Percentiles rank a stretch among this genome's conserved stretches.
Evolutionary conservation across 2,329 filamentous ascomycete genomes (phyloP).

Genomic region (Trichoderma gracile): DNA sequence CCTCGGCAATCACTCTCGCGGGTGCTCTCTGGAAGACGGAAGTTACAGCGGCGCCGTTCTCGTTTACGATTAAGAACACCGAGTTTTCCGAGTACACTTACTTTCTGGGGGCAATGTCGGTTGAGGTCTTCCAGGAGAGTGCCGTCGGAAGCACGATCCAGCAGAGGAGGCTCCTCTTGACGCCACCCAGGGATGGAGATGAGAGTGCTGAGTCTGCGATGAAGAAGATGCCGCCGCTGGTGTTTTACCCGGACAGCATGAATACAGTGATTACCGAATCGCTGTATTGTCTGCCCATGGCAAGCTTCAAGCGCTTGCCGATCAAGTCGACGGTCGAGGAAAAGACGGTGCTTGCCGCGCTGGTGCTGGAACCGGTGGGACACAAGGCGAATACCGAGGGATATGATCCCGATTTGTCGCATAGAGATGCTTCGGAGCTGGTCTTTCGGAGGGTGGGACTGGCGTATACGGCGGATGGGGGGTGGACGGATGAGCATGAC

Average conservation of each 20-base stretch:
- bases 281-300: constrained; percentile 9
- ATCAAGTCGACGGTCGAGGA: constrained; percentile 9
- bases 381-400: constrained; percentile 15
- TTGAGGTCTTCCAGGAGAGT: constrained; percentile 1
- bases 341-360: constrained; percentile 8
- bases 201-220: neutral
- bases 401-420: constrained; percentile 9
- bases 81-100: constrained; percentile 19
- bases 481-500: constrained; percentile 7
- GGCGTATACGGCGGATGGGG: constrained; percentile 21
- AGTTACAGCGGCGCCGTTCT: neutral
- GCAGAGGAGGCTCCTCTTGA: neutral
- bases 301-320: constrained; percentile 20
- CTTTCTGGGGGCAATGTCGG: constrained; percentile 19
- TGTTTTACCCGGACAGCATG: constrained; percentile 19
- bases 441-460: constrained; percentile 20
- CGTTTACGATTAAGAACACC: constrained; percentile 11
- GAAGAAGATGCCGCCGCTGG: constrained; percentile 4
- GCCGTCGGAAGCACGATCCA: constrained; percentile 1
- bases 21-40: constrained; percentile 22
- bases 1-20: neutral
- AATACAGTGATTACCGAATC: neutral
- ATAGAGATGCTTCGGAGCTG: constrained; percentile 6
- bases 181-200: neutral
- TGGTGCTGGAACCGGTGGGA: constrained; percentile 20